Conservation (phyloP, 2,329 filamentous ascomycete genomes). For the Torrubiella hemipterigena region DNA sequence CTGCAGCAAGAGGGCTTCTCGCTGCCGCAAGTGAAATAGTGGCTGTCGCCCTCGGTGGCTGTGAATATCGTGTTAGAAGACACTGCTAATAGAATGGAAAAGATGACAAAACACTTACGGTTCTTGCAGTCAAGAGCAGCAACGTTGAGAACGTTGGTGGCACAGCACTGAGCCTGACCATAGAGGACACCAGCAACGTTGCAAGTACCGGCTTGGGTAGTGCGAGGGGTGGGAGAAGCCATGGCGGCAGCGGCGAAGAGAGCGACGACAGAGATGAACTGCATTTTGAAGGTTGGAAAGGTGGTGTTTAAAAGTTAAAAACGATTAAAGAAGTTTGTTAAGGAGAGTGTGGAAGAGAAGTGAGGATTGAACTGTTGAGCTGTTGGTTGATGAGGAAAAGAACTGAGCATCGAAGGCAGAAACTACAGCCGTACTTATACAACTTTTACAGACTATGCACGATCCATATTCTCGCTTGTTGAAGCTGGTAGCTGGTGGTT, state of each 20-base stretch:
- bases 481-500: no score
- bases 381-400: no score
- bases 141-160: not conserved
- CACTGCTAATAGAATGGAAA: not conserved
- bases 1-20: not conserved
- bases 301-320: not conserved
- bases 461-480: no score
- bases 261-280: not conserved
- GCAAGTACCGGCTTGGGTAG: not conserved
- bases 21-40: not conserved
- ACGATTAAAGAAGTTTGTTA: not conserved
- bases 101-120: not conserved
- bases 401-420: no score
- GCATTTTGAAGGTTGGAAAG: not conserved
- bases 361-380: no score
- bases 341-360: not conserved
- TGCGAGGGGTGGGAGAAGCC: not conserved
- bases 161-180: not conserved
- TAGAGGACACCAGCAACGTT: not conserved
- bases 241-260: constrained; percentile 1
- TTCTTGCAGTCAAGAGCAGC: not conserved
- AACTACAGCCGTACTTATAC: no score
- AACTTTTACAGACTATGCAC: no score
- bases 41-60: not conserved
- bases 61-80: not conserved